Evolutionary conservation across 768 basidiomycete genomes (phyloP).

Genomic region (Tylopilus subfusipes): DNA sequence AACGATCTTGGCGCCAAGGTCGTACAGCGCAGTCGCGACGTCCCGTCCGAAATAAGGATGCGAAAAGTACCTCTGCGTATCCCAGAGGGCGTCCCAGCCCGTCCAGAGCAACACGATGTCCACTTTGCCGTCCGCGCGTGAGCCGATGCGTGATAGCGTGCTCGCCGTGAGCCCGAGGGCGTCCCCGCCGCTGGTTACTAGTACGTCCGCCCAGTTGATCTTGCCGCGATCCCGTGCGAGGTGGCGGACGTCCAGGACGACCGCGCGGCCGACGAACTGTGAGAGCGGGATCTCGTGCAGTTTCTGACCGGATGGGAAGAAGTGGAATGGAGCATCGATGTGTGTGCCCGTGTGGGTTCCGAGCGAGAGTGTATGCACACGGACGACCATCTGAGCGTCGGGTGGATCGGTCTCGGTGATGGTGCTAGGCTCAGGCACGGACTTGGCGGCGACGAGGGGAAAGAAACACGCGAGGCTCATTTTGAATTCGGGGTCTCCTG

Average conservation of each 20-base stretch:
- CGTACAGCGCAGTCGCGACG: conserved; percentile 48
- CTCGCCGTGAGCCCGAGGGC: background rate
- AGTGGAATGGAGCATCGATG: conserved; percentile 76
- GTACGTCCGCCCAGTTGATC: conserved; percentile 50
- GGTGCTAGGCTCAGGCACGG: background rate
- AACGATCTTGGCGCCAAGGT: conserved; percentile 51
- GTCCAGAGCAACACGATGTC: conserved; percentile 58
- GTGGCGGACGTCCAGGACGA: conserved; percentile 52
- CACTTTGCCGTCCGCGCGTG: conserved; percentile 25
- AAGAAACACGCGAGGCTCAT: conserved; percentile 19
- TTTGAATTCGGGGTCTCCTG: conserved; percentile 26
- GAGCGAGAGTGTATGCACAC: conserved; percentile 41
- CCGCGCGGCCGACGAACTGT: conserved; percentile 51
- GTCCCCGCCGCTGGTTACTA: too few relatives aligned
- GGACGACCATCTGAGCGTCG: conserved; percentile 16
- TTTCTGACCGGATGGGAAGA: conserved; percentile 52
- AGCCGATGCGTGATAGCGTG: conserved; percentile 17
- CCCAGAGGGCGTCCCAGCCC: conserved; percentile 63
- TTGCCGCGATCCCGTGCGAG: conserved; percentile 38
- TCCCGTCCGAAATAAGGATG: conserved; percentile 62
- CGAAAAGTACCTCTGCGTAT: conserved; percentile 46
- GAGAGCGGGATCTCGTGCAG: conserved; percentile 57
- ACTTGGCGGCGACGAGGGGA: conserved; percentile 3
- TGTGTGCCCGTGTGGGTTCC: conserved; percentile 78
- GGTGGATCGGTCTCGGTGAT: background rate